A percentile compares a stretch with the other conserved stretches of the same genome.
Conservation (phyloP, 257 asterid species). For the Plantago ovata region DNA sequence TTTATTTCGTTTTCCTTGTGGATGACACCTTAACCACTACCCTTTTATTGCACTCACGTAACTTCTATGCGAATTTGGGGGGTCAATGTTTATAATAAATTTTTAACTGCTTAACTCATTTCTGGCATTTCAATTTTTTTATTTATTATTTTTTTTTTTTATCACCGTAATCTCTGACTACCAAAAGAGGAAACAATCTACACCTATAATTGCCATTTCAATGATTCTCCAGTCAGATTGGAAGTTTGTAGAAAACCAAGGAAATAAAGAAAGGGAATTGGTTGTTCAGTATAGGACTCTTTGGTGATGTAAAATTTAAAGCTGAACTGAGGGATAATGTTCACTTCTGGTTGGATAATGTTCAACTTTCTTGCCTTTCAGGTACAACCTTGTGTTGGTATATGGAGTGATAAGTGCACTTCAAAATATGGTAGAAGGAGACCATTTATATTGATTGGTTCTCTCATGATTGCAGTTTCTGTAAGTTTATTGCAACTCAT, state of each 20-base stretch:
- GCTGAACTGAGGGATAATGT: neutral
- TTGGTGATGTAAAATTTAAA: conserved; percentile 1
- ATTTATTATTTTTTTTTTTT: neutral
- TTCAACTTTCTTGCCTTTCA: conserved; percentile 30
- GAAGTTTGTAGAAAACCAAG: neutral
- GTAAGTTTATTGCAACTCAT: conserved; percentile 28
- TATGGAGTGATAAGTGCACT: conserved; percentile 60
- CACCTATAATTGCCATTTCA: neutral
- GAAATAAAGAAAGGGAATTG: neutral
- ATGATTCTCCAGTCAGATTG: neutral
- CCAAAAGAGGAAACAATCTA: conserved; percentile 7
- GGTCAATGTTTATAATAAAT: neutral
- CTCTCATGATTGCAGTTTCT: conserved; percentile 59
- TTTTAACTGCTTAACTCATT: neutral
- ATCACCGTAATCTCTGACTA: too few relatives aligned
- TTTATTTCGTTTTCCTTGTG: too few relatives aligned
- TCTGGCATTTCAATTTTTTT: conserved; percentile 3
- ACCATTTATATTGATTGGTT: conserved; percentile 50
- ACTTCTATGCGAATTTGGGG: neutral
- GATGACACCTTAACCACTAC: too few relatives aligned
- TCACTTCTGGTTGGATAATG: conserved; percentile 11
- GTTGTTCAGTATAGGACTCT: neutral
- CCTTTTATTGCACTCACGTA: too few relatives aligned
- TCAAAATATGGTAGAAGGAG: conserved; percentile 63
- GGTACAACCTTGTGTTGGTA: conserved; percentile 99